A percentile compares a stretch with the other conserved stretches of the same genome.
phyloP scores from a whole-genome alignment of 495 filamentous ascomycete genomes.

The Penicillium malachiteum region DNA sequence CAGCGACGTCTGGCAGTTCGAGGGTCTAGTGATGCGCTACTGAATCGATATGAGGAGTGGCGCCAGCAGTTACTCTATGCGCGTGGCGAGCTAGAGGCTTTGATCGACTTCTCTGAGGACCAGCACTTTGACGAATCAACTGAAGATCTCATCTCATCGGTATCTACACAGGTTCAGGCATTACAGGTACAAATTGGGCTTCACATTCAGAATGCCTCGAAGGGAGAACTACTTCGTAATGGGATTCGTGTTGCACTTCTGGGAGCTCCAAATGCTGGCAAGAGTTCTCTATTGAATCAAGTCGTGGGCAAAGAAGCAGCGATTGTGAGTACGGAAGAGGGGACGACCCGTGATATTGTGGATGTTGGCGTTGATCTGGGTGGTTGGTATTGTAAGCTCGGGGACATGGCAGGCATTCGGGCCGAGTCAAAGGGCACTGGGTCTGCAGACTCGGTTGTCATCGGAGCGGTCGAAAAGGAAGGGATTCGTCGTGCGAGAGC shows the following conservation, averaged over 20 bases:
- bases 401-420: constrained; percentile 85
- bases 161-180: constrained; percentile 58
- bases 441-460: constrained; percentile 21
- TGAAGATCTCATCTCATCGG: constrained; percentile 63
- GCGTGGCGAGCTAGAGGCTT: constrained; percentile 85
- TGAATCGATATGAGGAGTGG: constrained; percentile 85
- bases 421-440: constrained; percentile 35
- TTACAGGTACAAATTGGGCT: constrained; percentile 61
- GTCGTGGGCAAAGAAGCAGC: constrained; percentile 92
- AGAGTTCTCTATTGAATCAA: constrained; percentile 88
- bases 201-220: constrained; percentile 72
- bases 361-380: constrained; percentile 89
- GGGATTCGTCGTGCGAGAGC: constrained; percentile 84
- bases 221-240: constrained; percentile 80
- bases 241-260: constrained; percentile 85
- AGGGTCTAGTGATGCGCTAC: constrained; percentile 66
- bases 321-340: constrained; percentile 88
- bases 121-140: constrained; percentile 95
- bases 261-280: constrained; percentile 92
- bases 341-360: constrained; percentile 91
- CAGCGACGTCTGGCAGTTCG: constrained; percentile 84
- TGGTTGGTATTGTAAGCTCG: constrained; percentile 83
- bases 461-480: constrained; percentile 81
- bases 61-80: constrained; percentile 73
- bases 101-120: constrained; percentile 97